Conservation (phyloP, 768 basidiomycete species). For the Ramaria sp. region DNA sequence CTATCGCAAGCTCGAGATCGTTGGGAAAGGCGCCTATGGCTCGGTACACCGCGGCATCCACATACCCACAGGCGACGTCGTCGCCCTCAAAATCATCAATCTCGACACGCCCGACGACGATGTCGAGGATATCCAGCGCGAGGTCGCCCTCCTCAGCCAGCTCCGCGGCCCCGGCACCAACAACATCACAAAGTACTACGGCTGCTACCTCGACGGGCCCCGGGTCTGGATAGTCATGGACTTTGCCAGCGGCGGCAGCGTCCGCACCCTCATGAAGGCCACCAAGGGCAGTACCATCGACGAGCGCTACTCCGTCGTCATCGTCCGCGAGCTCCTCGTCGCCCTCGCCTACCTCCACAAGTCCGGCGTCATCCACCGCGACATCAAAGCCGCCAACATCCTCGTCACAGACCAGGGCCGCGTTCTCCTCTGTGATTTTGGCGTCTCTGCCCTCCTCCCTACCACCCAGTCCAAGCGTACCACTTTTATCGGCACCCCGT, state of each 20-base stretch:
- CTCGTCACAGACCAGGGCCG: conserved; percentile 82
- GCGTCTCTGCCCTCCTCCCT: conserved; percentile 86
- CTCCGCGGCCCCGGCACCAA: conserved; percentile 77
- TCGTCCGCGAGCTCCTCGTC: conserved; percentile 79
- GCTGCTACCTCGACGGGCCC: conserved; percentile 90
- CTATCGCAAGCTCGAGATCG: conserved; percentile 79
- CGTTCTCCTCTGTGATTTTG: conserved; percentile 96
- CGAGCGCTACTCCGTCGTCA: conserved; percentile 81
- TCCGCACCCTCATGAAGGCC: conserved; percentile 87
- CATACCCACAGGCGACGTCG: conserved; percentile 72
- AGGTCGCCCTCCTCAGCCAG: conserved; percentile 86
- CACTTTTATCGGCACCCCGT: conserved; percentile 93
- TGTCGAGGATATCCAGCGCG: conserved; percentile 91
- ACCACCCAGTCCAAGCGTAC: conserved; percentile 85
- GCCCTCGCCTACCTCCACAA: conserved; percentile 87
- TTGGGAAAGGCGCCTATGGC: conserved; percentile 93
- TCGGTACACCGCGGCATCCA: conserved; percentile 90
- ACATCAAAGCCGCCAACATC: conserved; percentile 96
- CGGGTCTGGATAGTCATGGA: conserved; percentile 99
- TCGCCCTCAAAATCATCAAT: conserved; percentile 98
- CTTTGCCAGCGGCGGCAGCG: conserved; percentile 89
- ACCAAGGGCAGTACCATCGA: conserved; percentile 65
- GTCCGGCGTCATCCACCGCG: conserved; percentile 90
- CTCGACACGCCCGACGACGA: conserved; percentile 96
- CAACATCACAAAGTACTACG: conserved; percentile 85